Base-by-base conservation (phyloP, 257 asterid species). In the Marsdenia floribunda region DNA sequence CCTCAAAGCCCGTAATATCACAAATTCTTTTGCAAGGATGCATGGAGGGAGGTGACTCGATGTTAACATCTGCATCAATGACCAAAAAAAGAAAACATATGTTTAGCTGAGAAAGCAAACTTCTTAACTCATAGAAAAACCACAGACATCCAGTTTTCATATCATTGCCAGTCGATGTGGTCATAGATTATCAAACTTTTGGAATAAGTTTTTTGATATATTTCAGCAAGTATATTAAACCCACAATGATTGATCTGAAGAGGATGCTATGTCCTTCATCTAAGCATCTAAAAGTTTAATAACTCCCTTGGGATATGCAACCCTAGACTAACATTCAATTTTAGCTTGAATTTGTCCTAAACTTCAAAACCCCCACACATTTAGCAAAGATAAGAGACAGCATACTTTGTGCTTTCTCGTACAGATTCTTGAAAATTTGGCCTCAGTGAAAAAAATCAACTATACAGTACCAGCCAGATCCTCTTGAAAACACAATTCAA, bases 1-100 rank as follows among this genome's bases (percentile, higher is more conserved):
- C 98, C 98, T 91, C 94, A 70, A 83, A 89, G 82, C 98, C 98
- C 35, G 98, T 91, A 53, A 94, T 72, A 84, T 94, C 97, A 75
- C 98, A 94, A 71, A 94, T 90, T 85, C 91, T 83, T 87, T 82
- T 91, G 87, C 89, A 86, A 0, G 97, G 98, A 79, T 78, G 97
- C 85, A 82, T 82, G 9, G 97, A 88, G 52, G 98, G 97, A 18
- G 98, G 97, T 8, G 98, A 78, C 59, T 89, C 97, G 33, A 91
- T 87, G 88, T 86, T 90, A 66, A 90, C 95, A 85, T 93, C 97
- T 85, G 80, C 54, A 68, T 33, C 12, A 29, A 76, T 38, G 58
- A 44, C 53, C 35, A 58, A 47, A 61, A 47, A 72, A 13, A 33
- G 37, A 29, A 6, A 5, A 11, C 14, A n/a, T 8, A 67, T 44